Conservation (phyloP, 371 early-diverging fungal genomes). For the Actinomucor elegans region DNA sequence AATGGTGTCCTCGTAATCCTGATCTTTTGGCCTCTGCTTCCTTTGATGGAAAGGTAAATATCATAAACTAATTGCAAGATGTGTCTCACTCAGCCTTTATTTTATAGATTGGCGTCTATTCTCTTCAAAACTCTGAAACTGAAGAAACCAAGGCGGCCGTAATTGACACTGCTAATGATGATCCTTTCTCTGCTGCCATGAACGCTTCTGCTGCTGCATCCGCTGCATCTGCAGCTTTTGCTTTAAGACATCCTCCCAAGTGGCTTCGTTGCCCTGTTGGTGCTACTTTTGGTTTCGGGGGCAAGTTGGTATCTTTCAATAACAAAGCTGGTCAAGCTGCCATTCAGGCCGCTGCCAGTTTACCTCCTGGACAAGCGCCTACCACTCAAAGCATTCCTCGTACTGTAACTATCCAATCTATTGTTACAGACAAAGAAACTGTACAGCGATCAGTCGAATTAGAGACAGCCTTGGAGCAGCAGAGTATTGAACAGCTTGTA, state of each 20-base stretch:
- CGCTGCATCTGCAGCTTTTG: not conserved
- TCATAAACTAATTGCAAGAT: too few species aligned
- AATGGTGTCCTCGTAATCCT: slow-evolving; percentile 87
- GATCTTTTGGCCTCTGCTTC: slow-evolving; percentile 84
- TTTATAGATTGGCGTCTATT: slow-evolving; percentile 79
- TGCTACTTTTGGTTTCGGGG: slow-evolving; percentile 89
- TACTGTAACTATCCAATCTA: slow-evolving; percentile 43
- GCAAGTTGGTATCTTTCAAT: slow-evolving; percentile 77
- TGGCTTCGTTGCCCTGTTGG: slow-evolving; percentile 94
- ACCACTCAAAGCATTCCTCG: slow-evolving; percentile 38
- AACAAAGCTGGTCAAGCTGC: slow-evolving; percentile 49
- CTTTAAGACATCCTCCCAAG: slow-evolving; percentile 69
- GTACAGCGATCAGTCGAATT: slow-evolving; percentile 64
- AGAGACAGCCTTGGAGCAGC: slow-evolving; percentile 56
- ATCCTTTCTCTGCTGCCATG: slow-evolving; percentile 20
- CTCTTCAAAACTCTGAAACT: slow-evolving; percentile 67
- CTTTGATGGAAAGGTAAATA: slow-evolving; percentile 87
- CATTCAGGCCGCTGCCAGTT: slow-evolving; percentile 38
- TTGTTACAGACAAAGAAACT: slow-evolving; percentile 68
- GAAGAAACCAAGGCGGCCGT: slow-evolving; percentile 25
- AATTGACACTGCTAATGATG: slow-evolving; percentile 14
- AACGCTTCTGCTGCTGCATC: slow-evolving; percentile 13
- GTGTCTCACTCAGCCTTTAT: too few species aligned
- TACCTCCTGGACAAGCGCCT: slow-evolving; percentile 54
- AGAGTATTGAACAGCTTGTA: slow-evolving; percentile 57